These are phyloP conservation scores for Aspergillus pseudoterreus DNA, from an alignment of 2,329 filamentous ascomycete species.

Conservation along the genomic window DNA sequence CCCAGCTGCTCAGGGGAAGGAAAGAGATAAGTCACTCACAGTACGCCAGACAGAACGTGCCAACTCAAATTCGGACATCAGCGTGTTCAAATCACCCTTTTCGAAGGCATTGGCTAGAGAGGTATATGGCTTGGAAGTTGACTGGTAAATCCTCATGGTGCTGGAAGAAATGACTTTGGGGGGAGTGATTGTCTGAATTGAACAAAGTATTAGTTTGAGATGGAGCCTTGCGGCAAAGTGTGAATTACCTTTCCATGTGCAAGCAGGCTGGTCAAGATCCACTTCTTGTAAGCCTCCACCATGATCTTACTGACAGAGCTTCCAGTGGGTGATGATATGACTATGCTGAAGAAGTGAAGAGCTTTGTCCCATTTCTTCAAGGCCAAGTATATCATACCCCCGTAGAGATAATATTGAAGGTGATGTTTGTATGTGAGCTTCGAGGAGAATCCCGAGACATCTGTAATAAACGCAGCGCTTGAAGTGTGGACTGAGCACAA, in stretches of 20 bases:
- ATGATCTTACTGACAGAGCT: conserved; percentile 70
- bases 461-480: conserved; percentile 32
- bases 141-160: conserved; percentile 55
- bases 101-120: conserved; percentile 67
- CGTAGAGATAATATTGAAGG: conserved; percentile 64
- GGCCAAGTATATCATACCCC: conserved; percentile 63
- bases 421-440: conserved; percentile 39
- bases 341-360: conserved; percentile 58
- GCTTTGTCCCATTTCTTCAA: conserved; percentile 61
- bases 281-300: conserved; percentile 89
- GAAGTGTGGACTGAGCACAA: conserved; percentile 31
- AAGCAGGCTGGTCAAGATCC: conserved; percentile 73
- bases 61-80: conserved; percentile 62
- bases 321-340: conserved; percentile 63
- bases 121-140: conserved; percentile 66
- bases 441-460: conserved; percentile 36
- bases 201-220: conserved; percentile 2
- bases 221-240: background rate
- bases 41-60: conserved; percentile 60
- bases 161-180: conserved; percentile 55
- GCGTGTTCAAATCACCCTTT: conserved; percentile 52
- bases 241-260: conserved; percentile 57
- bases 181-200: conserved; percentile 41
- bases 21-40: conserved; percentile 32
- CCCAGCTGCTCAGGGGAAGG: background rate